Percentiles rank a stretch among this genome's conserved stretches.
These are phyloP conservation scores for Daldinia sp. DNA, from an alignment of 2,329 filamentous ascomycete species.

Conservation along the genomic window DNA sequence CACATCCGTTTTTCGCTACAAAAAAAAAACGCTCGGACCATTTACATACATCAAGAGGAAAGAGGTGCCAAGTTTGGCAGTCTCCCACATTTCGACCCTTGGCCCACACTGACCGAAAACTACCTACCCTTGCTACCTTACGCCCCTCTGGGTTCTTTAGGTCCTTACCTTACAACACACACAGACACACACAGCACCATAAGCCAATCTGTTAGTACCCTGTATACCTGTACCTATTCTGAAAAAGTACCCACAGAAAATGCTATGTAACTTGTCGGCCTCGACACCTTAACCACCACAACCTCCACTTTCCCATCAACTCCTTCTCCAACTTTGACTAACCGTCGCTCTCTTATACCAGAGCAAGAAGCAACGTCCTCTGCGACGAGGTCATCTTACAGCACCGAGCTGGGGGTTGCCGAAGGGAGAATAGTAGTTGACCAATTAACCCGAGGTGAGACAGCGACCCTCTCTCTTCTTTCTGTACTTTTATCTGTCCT, in stretches of 20 bases:
- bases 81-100: conserved; percentile 27
- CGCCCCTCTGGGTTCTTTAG: no score
- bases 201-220: conserved; percentile 20
- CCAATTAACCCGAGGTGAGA: conserved; percentile 42
- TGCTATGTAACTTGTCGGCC: conserved; percentile 30
- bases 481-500: conserved; percentile 12
- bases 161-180: not conserved
- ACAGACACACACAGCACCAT: not conserved
- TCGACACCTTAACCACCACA: conserved; percentile 30
- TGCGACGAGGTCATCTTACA: conserved; percentile 28
- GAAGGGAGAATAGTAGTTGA: conserved; percentile 32
- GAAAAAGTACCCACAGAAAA: conserved; percentile 20
- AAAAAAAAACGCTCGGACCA: conserved; percentile 23
- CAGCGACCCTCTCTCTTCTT: conserved; percentile 36
- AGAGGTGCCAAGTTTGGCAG: conserved; percentile 20
- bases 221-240: no score
- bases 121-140: not conserved
- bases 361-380: conserved; percentile 31
- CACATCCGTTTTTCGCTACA: conserved; percentile 3
- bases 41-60: conserved; percentile 14
- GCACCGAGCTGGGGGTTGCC: conserved; percentile 34
- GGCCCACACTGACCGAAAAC: conserved; percentile 33
- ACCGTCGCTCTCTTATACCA: conserved; percentile 25
- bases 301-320: conserved; percentile 36
- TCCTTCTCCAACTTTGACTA: conserved; percentile 28